These are phyloP conservation scores for Nelumbo lutea DNA, from an alignment of 164 flowering plant species.

Conservation along the genomic window DNA sequence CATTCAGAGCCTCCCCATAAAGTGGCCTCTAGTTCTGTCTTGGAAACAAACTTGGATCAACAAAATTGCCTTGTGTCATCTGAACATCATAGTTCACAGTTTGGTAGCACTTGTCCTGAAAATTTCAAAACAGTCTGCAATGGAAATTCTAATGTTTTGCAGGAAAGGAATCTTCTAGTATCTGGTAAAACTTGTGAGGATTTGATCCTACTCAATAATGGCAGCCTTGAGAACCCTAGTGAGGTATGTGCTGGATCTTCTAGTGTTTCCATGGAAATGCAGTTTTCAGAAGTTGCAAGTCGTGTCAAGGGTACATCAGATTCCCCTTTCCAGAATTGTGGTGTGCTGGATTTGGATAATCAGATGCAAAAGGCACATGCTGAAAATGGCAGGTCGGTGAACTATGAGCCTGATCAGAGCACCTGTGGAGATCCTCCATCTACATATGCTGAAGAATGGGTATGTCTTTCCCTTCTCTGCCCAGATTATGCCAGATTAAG, in stretches of 20 bases:
- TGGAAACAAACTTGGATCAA: constrained; percentile 16
- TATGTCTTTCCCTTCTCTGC: constrained; percentile 6
- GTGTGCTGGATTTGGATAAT: constrained; percentile 9
- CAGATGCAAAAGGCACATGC: constrained; percentile 2
- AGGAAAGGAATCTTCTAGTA: background rate
- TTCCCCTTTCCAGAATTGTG: constrained; percentile 13
- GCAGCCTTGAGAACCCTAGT: constrained; percentile 16
- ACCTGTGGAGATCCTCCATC: constrained; percentile 10
- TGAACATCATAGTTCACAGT: constrained; percentile 18
- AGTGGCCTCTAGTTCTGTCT: constrained; percentile 10
- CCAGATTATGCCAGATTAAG: no score
- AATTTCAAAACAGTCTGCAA: constrained; percentile 5
- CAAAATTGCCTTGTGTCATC: constrained; percentile 3
- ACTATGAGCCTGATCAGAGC: constrained; percentile 15
- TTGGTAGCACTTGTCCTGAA: constrained; percentile 1
- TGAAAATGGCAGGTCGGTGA: constrained; percentile 14
- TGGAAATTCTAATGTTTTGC: constrained; percentile 9
- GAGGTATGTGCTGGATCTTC: constrained; percentile 14
- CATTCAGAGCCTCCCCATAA: constrained; percentile 14
- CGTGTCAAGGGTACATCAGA: constrained; percentile 3
- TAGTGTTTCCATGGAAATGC: constrained; percentile 25
- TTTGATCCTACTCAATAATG: constrained; percentile 8
- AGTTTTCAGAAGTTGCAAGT: constrained; percentile 22
- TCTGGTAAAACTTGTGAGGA: constrained; percentile 14
- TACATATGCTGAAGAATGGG: constrained; percentile 27